phyloP scores from a whole-genome alignment of 805 yeast species.

The Ogataea neopini region DNA sequence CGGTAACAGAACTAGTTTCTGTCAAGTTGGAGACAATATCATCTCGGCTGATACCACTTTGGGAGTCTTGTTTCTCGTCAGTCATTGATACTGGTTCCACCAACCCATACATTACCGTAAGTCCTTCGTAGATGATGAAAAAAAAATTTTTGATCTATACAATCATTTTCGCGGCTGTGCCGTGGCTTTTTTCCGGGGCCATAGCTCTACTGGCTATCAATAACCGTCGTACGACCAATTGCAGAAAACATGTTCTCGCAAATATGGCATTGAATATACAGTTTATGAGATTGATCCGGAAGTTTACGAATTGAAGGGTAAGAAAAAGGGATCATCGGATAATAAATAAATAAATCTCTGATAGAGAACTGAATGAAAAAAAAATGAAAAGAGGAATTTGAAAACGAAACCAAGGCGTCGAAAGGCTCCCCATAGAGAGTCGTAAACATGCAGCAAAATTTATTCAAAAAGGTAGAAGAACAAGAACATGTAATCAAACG shows the following conservation, averaged over 20 bases:
- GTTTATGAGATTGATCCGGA: neutral
- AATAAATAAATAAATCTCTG: conserved; percentile 2
- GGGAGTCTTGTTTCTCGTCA: neutral
- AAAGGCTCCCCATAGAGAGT: neutral
- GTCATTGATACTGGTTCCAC: too few species aligned
- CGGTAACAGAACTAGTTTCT: neutral
- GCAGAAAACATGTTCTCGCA: too few species aligned
- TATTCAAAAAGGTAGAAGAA: conserved; percentile 6
- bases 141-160: neutral
- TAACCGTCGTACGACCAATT: too few species aligned
- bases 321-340: conserved; percentile 1
- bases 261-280: neutral
- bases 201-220: neutral
- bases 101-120: too few species aligned
- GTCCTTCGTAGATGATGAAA: too few species aligned
- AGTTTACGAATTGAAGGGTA: neutral
- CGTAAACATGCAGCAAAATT: conserved; percentile 8
- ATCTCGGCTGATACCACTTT: neutral
- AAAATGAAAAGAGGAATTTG: neutral
- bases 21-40: neutral
- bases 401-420: conserved; percentile 1
- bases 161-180: conserved; percentile 1
- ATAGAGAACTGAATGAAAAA: neutral
- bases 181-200: neutral
- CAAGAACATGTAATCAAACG: conserved; percentile 2